Conservation (phyloP, 495 filamentous ascomycete genomes). For the Bryoglossum gracile region DNA sequence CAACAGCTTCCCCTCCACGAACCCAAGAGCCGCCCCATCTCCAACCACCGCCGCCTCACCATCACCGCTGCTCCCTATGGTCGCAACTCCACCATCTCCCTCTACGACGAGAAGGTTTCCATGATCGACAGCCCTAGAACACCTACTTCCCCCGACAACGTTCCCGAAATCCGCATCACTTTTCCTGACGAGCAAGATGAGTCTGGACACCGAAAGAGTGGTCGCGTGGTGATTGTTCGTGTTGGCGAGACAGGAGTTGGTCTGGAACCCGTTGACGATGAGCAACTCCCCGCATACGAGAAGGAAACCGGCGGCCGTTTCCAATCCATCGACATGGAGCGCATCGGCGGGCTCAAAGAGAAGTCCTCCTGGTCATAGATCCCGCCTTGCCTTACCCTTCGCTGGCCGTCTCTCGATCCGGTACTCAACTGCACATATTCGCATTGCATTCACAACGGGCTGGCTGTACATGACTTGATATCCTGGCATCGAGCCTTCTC, state of each 20-base stretch:
- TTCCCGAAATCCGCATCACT: slow-evolving; percentile 96
- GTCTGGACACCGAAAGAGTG: slow-evolving; percentile 74
- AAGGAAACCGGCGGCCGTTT: slow-evolving; percentile 68
- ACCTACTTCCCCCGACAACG: slow-evolving; percentile 62
- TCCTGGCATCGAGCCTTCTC: no score
- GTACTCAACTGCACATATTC: no score
- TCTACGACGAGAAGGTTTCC: slow-evolving; percentile 62
- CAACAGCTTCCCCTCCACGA: slow-evolving; percentile 49
- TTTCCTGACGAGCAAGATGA: slow-evolving; percentile 95
- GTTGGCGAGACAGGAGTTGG: slow-evolving; percentile 86
- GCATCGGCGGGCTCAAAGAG: slow-evolving; percentile 91
- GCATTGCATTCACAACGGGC: no score
- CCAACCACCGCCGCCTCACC: slow-evolving; percentile 54
- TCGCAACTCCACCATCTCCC: slow-evolving; percentile 57
- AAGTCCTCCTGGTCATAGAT: slow-evolving; percentile 38
- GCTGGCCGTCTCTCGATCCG: neutral
- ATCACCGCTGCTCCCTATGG: slow-evolving; percentile 49
- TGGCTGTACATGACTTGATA: slow-evolving; percentile 8
- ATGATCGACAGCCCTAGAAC: slow-evolving; percentile 67
- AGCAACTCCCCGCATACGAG: slow-evolving; percentile 80
- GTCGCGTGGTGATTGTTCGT: slow-evolving; percentile 82
- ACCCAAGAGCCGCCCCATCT: slow-evolving; percentile 28
- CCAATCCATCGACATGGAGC: slow-evolving; percentile 86
- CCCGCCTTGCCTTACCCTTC: neutral
- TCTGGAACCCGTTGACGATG: slow-evolving; percentile 68